Conservation (phyloP, 2,329 filamentous ascomycete species). For the Colletotrichum sp. region DNA sequence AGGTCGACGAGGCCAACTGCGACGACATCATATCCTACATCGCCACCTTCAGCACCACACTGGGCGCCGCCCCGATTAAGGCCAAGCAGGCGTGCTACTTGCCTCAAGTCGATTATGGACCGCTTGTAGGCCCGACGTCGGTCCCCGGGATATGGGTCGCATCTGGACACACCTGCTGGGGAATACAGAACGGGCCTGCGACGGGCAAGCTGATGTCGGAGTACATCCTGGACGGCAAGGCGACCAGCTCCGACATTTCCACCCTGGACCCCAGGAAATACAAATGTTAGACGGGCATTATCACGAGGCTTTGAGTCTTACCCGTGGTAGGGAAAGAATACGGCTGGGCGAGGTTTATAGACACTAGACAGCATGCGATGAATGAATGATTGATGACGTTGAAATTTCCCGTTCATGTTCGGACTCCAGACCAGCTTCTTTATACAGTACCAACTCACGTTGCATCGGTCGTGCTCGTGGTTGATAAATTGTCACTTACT, state of each 20-base stretch:
- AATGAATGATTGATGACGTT: not conserved
- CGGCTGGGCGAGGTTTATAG: not conserved
- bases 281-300: conserved; percentile 45
- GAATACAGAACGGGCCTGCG: conserved; percentile 92
- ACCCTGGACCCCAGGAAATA: conserved; percentile 72
- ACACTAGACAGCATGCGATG: not conserved
- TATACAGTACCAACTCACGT: not conserved
- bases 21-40: conserved; percentile 87
- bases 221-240: conserved; percentile 75
- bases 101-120: conserved; percentile 75
- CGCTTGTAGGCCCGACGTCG: conserved; percentile 78
- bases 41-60: conserved; percentile 64
- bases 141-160: conserved; percentile 81
- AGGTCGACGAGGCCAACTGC: conserved; percentile 77
- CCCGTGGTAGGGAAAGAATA: not conserved
- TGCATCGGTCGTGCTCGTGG: no score
- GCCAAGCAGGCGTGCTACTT: conserved; percentile 92
- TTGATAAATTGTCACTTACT: not conserved
- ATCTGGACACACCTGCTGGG: conserved; percentile 95
- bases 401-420: no score
- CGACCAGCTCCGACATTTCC: conserved; percentile 70
- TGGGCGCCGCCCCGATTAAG: conserved; percentile 73
- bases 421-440: no score
- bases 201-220: conserved; percentile 85
- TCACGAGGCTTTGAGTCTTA: rapidly evolving